Evolutionary conservation across 306 rosid genomes (phyloP), one percentile per base, ranked within the genome.

Genomic region (Fragaria vesca): DNA sequence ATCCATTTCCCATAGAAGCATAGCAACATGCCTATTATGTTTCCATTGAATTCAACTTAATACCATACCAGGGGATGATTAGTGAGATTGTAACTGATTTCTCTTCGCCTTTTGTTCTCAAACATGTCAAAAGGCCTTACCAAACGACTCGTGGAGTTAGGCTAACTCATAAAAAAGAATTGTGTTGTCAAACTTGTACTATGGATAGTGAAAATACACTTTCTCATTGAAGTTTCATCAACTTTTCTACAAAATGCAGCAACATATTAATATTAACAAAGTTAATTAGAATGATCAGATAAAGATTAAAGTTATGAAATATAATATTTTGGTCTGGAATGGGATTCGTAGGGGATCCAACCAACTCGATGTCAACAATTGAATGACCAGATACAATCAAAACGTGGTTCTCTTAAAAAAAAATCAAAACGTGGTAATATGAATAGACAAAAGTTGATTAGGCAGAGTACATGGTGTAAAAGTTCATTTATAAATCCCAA

Each of bases 131-230:
- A 45, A 43, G 13, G 40, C 72, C 30, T 52, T n/a, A 24, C 79
- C 79, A 78, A 78, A 55, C 47, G 4, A 24, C 5, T n/a, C 3
- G 63, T 26, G 62, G 73, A 21, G 68, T 79, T 72, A 26, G 68
- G 58, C 73, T 8, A 40, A 71, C 61, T 21, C 24, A 6, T 73
- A 13, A 57, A 40, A 1, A 21, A 55, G 11, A 16, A 16, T 57
- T 57, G 26, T 20, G 8, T 48, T 46, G 50, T 72, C 66, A 42
- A 38, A 40, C 13, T 3, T 55, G 52, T 52, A 32, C 34, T 12
- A 20, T 36, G 32, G 65, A n/a, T 26, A 66, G 66, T 54, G 66
- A n/a, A 73, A 21, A 12, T 36, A 8, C 76, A 54, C 45, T 24
- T 18, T 3, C 63, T 24, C 20, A 38, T n/a, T 73, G 65, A 72